phyloP scores from a whole-genome alignment of 23 red algal species.

The Cyanidiococcus yangmingshanensis region DNA sequence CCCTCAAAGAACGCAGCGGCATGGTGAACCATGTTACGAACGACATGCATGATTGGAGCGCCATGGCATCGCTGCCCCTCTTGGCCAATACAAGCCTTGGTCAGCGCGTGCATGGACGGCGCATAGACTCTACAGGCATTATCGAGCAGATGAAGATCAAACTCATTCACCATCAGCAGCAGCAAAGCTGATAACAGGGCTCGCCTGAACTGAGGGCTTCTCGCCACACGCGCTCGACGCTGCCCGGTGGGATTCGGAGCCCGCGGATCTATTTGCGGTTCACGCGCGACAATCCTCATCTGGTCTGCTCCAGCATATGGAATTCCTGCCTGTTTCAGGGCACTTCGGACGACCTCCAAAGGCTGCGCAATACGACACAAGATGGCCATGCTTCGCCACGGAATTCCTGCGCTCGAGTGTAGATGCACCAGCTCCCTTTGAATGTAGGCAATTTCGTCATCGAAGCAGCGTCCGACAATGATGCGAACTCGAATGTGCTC shows the following conservation, averaged over 20 bases:
- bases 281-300: neutral
- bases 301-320: slow-evolving; percentile 2
- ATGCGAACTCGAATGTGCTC: neutral
- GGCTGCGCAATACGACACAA: neutral
- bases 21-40: neutral
- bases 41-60: neutral
- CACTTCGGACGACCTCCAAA: neutral
- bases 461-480: neutral
- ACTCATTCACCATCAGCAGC: slow-evolving; percentile 3
- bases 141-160: neutral
- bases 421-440: neutral
- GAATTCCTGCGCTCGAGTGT: neutral
- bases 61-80: neutral
- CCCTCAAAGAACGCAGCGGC: neutral
- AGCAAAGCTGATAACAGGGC: neutral
- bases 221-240: neutral
- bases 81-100: neutral
- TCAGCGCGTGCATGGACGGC: slow-evolving; percentile 9
- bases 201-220: too few species aligned
- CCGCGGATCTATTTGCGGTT: neutral
- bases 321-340: neutral
- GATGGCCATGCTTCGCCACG: neutral
- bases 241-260: neutral
- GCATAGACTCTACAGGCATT: neutral
- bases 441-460: neutral